phyloP scores from a whole-genome alignment of 768 basidiomycete genomes.

The Galerina sulciceps region DNA sequence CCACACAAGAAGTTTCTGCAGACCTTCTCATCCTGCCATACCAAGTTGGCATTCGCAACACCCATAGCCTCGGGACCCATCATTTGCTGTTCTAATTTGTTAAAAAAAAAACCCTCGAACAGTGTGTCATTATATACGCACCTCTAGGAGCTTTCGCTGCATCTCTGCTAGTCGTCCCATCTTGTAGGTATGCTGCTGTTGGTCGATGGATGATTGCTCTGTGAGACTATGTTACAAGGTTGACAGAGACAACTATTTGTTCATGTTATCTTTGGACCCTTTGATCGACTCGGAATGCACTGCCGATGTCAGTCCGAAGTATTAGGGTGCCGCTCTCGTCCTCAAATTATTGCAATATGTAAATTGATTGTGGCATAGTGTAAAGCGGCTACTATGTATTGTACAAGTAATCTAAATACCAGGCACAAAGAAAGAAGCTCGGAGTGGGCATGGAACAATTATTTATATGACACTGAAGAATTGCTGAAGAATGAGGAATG shows the following conservation, averaged over 20 bases:
- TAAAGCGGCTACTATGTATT: too few relatives aligned
- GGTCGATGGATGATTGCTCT: not conserved
- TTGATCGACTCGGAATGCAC: not conserved
- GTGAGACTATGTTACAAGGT: not conserved
- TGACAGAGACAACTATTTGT: conserved; percentile 10
- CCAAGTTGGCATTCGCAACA: conserved; percentile 87
- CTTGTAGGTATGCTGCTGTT: conserved; percentile 1
- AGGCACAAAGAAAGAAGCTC: not conserved
- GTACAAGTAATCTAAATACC: not conserved
- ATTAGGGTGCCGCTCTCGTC: too few relatives aligned
- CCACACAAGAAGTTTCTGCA: conserved; percentile 98
- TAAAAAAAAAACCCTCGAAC: conserved; percentile 26
- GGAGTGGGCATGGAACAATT: not conserved
- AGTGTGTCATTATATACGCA: conserved; percentile 21
- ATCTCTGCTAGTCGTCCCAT: conserved; percentile 98
- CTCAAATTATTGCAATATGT: too few relatives aligned
- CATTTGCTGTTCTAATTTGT: conserved; percentile 79
- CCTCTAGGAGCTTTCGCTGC: conserved; percentile 88
- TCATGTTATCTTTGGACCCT: conserved; percentile 4
- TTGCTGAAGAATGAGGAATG: not conserved
- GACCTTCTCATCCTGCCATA: conserved; percentile 96
- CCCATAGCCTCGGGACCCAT: conserved; percentile 99
- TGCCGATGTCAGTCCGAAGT: too few relatives aligned
- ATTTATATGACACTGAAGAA: too few relatives aligned
- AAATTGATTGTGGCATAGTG: too few relatives aligned